phyloP scores from a whole-genome alignment of 805 yeast genomes.

The Saturnispora sekii region DNA sequence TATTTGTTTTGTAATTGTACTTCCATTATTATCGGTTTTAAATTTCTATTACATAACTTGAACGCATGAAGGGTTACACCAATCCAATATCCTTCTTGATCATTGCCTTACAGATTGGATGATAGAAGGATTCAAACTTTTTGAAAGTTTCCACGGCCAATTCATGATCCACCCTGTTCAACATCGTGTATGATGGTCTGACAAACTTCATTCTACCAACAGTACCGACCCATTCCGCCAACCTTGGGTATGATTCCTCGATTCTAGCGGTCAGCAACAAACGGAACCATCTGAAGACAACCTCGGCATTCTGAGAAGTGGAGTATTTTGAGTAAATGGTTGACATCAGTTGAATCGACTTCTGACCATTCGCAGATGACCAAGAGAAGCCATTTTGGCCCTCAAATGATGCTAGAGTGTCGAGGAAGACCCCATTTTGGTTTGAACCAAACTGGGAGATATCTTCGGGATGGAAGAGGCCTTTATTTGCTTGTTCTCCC shows the following conservation, averaged over 20 bases:
- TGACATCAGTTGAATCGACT: conserved; percentile 26
- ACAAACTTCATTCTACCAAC: conserved; percentile 95
- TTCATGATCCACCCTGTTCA: conserved; percentile 53
- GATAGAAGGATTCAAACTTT: conserved; percentile 52
- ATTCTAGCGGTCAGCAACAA: conserved; percentile 51
- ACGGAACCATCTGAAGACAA: conserved; percentile 66
- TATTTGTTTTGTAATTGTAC: background rate
- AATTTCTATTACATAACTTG: background rate
- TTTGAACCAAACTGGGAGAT: conserved; percentile 54
- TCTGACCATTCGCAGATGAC: conserved; percentile 25
- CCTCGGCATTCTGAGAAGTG: conserved; percentile 65
- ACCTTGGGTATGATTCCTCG: conserved; percentile 33
- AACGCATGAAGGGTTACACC: background rate
- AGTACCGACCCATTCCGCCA: conserved; percentile 81
- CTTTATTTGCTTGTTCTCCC: conserved; percentile 17
- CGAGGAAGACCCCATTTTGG: conserved; percentile 74
- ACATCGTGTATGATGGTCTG: conserved; percentile 69
- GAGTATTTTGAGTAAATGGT: conserved; percentile 33
- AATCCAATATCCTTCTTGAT: conserved; percentile 74
- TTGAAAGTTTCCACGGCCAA: conserved; percentile 60
- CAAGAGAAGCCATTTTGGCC: conserved; percentile 32
- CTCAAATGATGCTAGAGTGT: conserved; percentile 47
- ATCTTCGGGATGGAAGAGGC: conserved; percentile 39
- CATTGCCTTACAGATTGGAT: conserved; percentile 75
- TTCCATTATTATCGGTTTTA: background rate